Evolutionary conservation across 495 filamentous ascomycete species (phyloP).

Genomic region (Xylaria castorea): DNA sequence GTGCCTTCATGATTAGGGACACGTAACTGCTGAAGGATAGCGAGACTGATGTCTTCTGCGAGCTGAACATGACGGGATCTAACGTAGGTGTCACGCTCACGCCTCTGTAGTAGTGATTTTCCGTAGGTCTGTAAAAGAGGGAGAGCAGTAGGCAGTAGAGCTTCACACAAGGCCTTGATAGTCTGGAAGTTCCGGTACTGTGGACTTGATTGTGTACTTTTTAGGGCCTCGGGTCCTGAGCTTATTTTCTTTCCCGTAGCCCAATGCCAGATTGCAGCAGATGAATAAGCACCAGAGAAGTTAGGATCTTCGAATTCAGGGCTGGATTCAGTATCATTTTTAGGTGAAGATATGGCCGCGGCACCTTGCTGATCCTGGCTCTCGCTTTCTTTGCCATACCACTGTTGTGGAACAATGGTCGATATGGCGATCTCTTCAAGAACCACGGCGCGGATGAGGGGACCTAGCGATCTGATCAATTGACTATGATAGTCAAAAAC

Average conservation of each 20-base stretch:
- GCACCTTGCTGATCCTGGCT: slow-evolving; percentile 28
- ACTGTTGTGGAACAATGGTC: slow-evolving; percentile 51
- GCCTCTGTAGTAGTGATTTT: slow-evolving; percentile 76
- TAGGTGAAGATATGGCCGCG: slow-evolving; percentile 16
- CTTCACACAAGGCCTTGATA: slow-evolving; percentile 76
- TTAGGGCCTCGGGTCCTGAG: slow-evolving; percentile 34
- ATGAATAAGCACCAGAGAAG: slow-evolving; percentile 32
- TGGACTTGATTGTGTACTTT: slow-evolving; percentile 46
- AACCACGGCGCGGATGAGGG: slow-evolving; percentile 76
- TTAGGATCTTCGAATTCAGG: slow-evolving; percentile 33
- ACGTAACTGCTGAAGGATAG: slow-evolving; percentile 70
- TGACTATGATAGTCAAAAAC: slow-evolving; percentile 77
- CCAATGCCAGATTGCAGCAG: slow-evolving; percentile 35
- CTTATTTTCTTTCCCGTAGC: slow-evolving; percentile 26
- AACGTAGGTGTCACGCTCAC: slow-evolving; percentile 66
- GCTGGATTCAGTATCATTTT: slow-evolving; percentile 13
- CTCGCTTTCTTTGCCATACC: slow-evolving; percentile 42
- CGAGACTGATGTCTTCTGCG: slow-evolving; percentile 77
- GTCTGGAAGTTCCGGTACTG: slow-evolving; percentile 79
- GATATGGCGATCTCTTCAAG: slow-evolving; percentile 79
- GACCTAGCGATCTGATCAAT: slow-evolving; percentile 73
- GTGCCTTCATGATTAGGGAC: slow-evolving; percentile 34
- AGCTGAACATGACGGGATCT: slow-evolving; percentile 73
- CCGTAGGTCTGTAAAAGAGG: slow-evolving; percentile 82
- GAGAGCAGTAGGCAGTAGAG: slow-evolving; percentile 72